Base-by-base conservation (phyloP, 179 eudicot species). In the Spinacia oleracea region DNA sequence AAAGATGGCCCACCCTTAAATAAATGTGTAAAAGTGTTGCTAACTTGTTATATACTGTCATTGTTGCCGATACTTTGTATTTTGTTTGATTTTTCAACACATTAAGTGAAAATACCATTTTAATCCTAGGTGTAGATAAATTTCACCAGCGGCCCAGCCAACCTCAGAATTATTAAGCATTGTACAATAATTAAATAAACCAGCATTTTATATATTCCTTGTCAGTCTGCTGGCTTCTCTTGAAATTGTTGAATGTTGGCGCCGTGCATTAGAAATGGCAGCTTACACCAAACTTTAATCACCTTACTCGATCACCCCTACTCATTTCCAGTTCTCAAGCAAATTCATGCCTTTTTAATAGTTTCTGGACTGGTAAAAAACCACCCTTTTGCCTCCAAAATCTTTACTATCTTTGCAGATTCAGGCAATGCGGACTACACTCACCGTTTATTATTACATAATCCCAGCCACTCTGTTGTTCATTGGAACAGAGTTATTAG, bases 401-500 rank as follows among this genome's bases (percentile, higher is more conserved):
- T 90, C 20, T 88, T 91, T 72, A 81, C 83, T n/a, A 74, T 79
- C 59, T 59, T 89, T 32, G 87, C 94, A 31, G 69, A 79, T 67
- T 85, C 83, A 0, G 51, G 77, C 70, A 68, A 90, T 73, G 83
- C 81, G 42, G 66, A 84, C 15, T 87, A 91, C 80, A 79, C 89
- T 63, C 80, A 82, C 77, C 82, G 80, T 6, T 46, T 91, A 63
- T 87, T 93, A 71, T 83, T 55, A 9, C 88, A 80, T 31, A 75
- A 81, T 59, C 74, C 83, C 21, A 65, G 73, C 73, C 90, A 89
- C 45, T 81, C 89, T 2, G 74, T 88, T 70, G 79, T 87, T 69
- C 74, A 85, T 46, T 93, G 87, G 85, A 93, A 90, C 73, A 83
- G 85, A 23, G 65, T 91, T 43, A 89, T 91, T 25, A 84, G 94